phyloP scores from a whole-genome alignment of 2,329 filamentous ascomycete genomes.

The Chaetomium strumarium region DNA sequence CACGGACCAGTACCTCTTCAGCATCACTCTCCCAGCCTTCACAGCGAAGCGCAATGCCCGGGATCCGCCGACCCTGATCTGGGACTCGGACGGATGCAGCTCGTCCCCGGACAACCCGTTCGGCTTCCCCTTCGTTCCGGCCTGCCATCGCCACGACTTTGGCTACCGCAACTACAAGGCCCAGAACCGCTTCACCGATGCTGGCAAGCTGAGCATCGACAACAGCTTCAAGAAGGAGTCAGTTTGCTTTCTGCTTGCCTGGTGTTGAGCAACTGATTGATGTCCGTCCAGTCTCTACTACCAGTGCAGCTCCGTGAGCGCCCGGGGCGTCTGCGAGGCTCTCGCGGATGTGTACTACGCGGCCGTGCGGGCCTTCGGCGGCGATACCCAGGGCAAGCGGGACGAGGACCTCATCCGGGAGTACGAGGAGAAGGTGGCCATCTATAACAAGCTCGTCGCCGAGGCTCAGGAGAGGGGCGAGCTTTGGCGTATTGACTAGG shows the following conservation, averaged over 20 bases:
- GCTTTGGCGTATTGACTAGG: conserved; percentile 20
- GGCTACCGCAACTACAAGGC: conserved; percentile 48
- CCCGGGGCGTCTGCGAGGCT: conserved; percentile 27
- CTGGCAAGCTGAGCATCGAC: conserved; percentile 41
- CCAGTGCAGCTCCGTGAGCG: conserved; percentile 29
- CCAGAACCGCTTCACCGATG: conserved; percentile 42
- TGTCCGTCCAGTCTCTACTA: conserved; percentile 30
- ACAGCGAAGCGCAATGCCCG: conserved; percentile 34
- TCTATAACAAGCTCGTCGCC: conserved; percentile 32
- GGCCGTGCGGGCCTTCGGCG: conserved; percentile 35
- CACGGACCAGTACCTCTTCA: conserved; percentile 45
- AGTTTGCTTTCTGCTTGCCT: conserved; percentile 10
- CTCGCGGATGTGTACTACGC: conserved; percentile 38
- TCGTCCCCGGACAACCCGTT: conserved; percentile 39
- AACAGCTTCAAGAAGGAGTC: conserved; percentile 43
- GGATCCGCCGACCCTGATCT: conserved; percentile 36
- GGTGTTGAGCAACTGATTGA: not conserved
- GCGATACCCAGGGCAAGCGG: conserved; percentile 27
- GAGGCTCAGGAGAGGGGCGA: conserved; percentile 33
- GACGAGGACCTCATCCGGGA: conserved; percentile 27
- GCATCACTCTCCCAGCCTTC: conserved; percentile 38
- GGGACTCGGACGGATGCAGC: conserved; percentile 40
- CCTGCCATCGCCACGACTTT: conserved; percentile 52
- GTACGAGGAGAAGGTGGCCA: conserved; percentile 32
- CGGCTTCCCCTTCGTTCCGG: conserved; percentile 38